Evolutionary conservation across 805 yeast genomes (phyloP).

Genomic region (Kazachstania martiniae): DNA sequence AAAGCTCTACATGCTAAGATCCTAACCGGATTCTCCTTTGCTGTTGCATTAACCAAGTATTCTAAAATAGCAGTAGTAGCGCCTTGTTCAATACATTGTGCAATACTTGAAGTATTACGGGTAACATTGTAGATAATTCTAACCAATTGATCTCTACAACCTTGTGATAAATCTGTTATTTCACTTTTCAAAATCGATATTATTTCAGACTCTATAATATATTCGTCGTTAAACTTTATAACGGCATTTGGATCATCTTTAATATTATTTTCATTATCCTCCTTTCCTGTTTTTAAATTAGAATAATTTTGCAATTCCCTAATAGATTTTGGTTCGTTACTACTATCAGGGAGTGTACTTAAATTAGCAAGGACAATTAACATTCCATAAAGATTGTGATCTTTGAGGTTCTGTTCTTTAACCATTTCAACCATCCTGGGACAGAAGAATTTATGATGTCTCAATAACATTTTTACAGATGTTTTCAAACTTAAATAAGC

Average conservation of each 20-base stretch:
- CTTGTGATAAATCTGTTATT: slow-evolving; percentile 9
- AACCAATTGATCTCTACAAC: slow-evolving; percentile 25
- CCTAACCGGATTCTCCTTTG: slow-evolving; percentile 13
- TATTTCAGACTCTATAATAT: slow-evolving; percentile 13
- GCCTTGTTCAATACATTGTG: slow-evolving; percentile 37
- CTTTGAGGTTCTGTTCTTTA: slow-evolving; percentile 6
- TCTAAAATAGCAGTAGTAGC: slow-evolving; percentile 32
- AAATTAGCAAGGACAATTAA: slow-evolving; percentile 28
- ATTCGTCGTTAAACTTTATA: slow-evolving; percentile 10
- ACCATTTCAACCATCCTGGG: slow-evolving; percentile 22
- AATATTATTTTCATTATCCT: slow-evolving; percentile 5
- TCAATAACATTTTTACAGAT: slow-evolving; percentile 27
- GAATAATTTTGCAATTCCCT: slow-evolving; percentile 26
- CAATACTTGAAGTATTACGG: slow-evolving; percentile 10
- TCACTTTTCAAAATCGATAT: slow-evolving; percentile 13
- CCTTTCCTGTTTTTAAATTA: slow-evolving; percentile 17
- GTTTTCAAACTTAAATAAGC: slow-evolving; percentile 39
- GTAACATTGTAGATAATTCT: slow-evolving; percentile 26
- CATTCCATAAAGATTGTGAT: slow-evolving; percentile 24
- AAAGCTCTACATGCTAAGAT: slow-evolving; percentile 33
- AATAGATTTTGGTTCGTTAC: slow-evolving; percentile 13
- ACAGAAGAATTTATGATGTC: slow-evolving; percentile 30
- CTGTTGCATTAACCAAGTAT: slow-evolving; percentile 20
- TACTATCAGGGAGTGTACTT: slow-evolving; percentile 14
- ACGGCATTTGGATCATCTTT: slow-evolving; percentile 6